phyloP scores from a whole-genome alignment of 192 early-diverging fungal species.

The Backusella circina region DNA sequence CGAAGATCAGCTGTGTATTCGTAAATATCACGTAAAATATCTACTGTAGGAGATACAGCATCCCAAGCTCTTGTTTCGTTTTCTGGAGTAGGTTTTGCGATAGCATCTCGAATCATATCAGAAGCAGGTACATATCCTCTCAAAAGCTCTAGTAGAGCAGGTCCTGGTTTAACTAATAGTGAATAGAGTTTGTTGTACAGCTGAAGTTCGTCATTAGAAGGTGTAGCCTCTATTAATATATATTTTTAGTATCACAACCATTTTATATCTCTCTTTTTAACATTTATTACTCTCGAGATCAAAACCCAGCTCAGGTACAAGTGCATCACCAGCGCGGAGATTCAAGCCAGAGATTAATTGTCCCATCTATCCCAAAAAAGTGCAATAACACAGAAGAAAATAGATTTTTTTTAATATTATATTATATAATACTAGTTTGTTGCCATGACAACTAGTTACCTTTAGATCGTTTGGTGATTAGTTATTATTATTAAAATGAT shows the following conservation, averaged over 20 bases:
- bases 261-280: slow-evolving; percentile 11
- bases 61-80: slow-evolving; percentile 90
- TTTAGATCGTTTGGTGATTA: slow-evolving; percentile 7
- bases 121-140: slow-evolving; percentile 61
- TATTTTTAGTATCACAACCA: not conserved
- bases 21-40: slow-evolving; percentile 76
- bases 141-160: slow-evolving; percentile 51
- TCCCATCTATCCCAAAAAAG: slow-evolving; percentile 31
- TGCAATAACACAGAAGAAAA: not conserved
- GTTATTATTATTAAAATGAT: not conserved
- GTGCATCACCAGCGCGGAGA: slow-evolving; percentile 33
- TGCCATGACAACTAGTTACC: not conserved
- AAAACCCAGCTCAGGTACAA: slow-evolving; percentile 54
- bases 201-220: slow-evolving; percentile 61
- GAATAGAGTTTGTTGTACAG: slow-evolving; percentile 54
- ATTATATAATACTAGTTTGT: too few species aligned
- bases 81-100: slow-evolving; percentile 75
- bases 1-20: slow-evolving; percentile 74
- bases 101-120: slow-evolving; percentile 81
- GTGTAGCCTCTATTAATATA: slow-evolving; percentile 41
- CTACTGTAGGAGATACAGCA: slow-evolving; percentile 76
- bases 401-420: not conserved
- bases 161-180: slow-evolving; percentile 49
- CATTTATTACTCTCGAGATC: slow-evolving; percentile 59
- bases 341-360: slow-evolving; percentile 48